Evolutionary conservation across 768 basidiomycete species (phyloP), one percentile per base, ranked within the genome.

Genomic region (Rhizopogon sp.): DNA sequence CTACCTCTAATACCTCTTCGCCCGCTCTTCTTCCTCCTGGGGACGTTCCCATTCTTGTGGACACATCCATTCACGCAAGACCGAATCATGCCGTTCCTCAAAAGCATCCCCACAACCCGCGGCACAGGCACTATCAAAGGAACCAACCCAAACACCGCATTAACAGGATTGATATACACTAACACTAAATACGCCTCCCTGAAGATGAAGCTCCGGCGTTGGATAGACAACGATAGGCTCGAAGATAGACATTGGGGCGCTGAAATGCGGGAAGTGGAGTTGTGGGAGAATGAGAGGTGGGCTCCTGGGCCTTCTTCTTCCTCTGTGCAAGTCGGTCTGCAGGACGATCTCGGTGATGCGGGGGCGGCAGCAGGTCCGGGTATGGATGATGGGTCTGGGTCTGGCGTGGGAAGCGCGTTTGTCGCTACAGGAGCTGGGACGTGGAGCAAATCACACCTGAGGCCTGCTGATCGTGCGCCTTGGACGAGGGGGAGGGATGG

Each of bases 221-320:
- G 83, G 1, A 61, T 84, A 20, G 87, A 92, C 60, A 74, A 93
- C 58, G 86, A 91, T 58, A 74, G 72, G 10, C 76, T 93, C 3
- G 73, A 76, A 6, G 86, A 90, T 62, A 69, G 63, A 29, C 81
- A 80, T 43, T 91, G 88, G 88, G 72, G 69, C 0, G 74, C 84
- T 2, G 81, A 86, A 63, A 76, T 85, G 70, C 67, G 80, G 6
- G 79, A 83, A 35, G 87, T 92, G 14, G 87, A 89, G 66, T 64
- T 92, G 22, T 92, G 81, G 75, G 90, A 93, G 74, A 93, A 91
- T 68, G 88, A 92, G 65, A 76, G 90, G 16, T 85, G 79, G 71
- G 64, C 68, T 37, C 66, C 69, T 33, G 55, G 47, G 3, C 47
- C 47, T 22, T 49, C 47, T 2, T 49, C 46, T 14, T 49, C 46